Base-by-base conservation (phyloP, 2,329 filamentous ascomycete species). In the Thielaviopsis populi region DNA sequence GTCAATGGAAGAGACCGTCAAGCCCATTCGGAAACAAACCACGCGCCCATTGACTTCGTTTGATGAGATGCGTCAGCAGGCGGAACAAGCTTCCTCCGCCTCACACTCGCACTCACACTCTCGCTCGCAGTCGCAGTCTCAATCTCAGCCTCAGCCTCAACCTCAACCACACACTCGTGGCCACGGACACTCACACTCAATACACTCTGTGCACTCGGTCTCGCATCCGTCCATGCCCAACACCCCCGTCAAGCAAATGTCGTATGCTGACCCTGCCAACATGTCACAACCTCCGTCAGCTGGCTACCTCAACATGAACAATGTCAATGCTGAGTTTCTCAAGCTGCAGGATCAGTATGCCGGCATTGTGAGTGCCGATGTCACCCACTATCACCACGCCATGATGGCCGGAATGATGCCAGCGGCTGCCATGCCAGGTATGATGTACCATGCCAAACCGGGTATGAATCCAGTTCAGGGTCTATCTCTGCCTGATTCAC, bases 1-100 rank as follows among this genome's bases (percentile, higher is more conserved):
- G 72, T 84, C 82, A 15, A 83, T 84, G 80, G 83, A 85, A 69
- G 82, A 84, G 72, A 85, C 83, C 0, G 77, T 86, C 69, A 85
- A 84, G 73, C 83, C 83, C 4, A 62, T 64, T 33, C 76, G 77
- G 41, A 74, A 71, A 63, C 75, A 74, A 37, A 69, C 71, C 40
- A 78, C 76, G 66, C 75, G 77, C 46, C 73, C 76, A 42, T 77
- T 78, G 66, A 79, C 75, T 40, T 76, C 82, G 64, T 85, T 86
- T 68, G 79, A 83, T 58, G 80, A 83, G 62, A 79, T 84, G 76
- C 77, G 79, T 68, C 77, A 79, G 68, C 79, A 81, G 65, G 76
- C 80, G 19, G 82, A 84, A 70, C 77, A 77, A 66, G 72, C 74
- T 22, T 56, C 61, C 30, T 56, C 33, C 3, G 59, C 61, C 30